Percentiles rank a stretch among this genome's conserved stretches.
Conservation (phyloP, 257 asterid species). For the Apocynum venetum region DNA sequence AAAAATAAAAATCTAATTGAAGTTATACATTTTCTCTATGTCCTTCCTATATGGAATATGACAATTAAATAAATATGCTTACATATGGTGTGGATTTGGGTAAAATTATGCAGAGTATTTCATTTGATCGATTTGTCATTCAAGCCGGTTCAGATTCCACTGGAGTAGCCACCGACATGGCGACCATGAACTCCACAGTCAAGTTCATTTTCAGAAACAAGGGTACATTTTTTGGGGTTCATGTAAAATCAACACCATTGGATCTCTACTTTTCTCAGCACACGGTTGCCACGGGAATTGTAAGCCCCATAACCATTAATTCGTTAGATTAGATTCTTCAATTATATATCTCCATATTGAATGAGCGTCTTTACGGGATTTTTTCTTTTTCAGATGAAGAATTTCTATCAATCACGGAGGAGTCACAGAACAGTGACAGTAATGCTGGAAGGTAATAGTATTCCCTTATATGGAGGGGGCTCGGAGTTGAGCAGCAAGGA, state of each 20-base stretch:
- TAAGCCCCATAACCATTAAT: constrained; percentile 24
- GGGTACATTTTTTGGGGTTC: constrained; percentile 87
- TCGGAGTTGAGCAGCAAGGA: constrained; percentile 48
- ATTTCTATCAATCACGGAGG: constrained; percentile 70
- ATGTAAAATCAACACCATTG: constrained; percentile 66
- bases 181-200: constrained; percentile 65
- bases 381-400: constrained; percentile 43
- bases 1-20: too few relatives aligned
- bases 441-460: constrained; percentile 37
- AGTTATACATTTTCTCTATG: too few relatives aligned
- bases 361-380: background rate
- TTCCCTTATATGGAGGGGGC: constrained; percentile 89
- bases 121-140: constrained; percentile 54
- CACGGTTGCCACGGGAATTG: constrained; percentile 60
- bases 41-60: too few relatives aligned
- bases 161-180: constrained; percentile 80
- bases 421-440: constrained; percentile 55
- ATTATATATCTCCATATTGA: background rate
- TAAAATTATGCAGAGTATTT: constrained; percentile 54
- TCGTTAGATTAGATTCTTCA: background rate
- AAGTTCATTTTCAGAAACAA: constrained; percentile 54
- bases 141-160: constrained; percentile 79
- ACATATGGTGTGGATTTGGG: background rate
- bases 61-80: background rate
- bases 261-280: constrained; percentile 63